Percentiles rank a stretch among this genome's conserved stretches.
Conservation (phyloP, 2,329 filamentous ascomycete genomes). For the Stagonosporopsis vannaccii region DNA sequence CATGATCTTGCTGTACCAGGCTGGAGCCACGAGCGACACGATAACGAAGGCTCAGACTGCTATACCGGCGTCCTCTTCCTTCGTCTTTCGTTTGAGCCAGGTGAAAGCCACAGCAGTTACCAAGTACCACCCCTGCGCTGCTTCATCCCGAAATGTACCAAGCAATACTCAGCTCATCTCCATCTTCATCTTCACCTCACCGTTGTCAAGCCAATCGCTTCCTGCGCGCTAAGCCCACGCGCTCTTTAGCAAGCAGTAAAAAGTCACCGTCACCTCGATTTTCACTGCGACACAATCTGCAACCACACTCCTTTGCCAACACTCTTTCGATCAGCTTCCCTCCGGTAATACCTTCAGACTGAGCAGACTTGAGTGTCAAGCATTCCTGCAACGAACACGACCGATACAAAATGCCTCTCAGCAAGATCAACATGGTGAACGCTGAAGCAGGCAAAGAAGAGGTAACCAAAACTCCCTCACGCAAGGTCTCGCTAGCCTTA, state of each 20-base stretch:
- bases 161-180: not conserved
- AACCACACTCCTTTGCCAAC: constrained; percentile 11
- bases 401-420: not conserved
- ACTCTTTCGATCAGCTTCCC: constrained; percentile 1
- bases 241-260: not conserved
- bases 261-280: constrained; percentile 4
- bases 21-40: constrained; percentile 1
- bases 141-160: not conserved
- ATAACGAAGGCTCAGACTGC: constrained; percentile 6
- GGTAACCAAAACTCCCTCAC: not conserved
- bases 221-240: constrained; percentile 11
- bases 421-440: not conserved
- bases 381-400: not conserved
- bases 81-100: constrained; percentile 1
- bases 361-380: not conserved
- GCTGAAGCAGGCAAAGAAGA: not conserved
- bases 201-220: constrained; percentile 1
- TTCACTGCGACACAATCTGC: not conserved
- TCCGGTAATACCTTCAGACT: not conserved
- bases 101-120: constrained; percentile 13
- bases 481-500: constrained; percentile 5
- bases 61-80: constrained; percentile 12
- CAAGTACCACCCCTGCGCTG: constrained; percentile 2
- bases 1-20: not conserved
- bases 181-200: constrained; percentile 18